Base-by-base conservation (phyloP, 352 stramenopile species). In the Globisporangium takayamanum region DNA sequence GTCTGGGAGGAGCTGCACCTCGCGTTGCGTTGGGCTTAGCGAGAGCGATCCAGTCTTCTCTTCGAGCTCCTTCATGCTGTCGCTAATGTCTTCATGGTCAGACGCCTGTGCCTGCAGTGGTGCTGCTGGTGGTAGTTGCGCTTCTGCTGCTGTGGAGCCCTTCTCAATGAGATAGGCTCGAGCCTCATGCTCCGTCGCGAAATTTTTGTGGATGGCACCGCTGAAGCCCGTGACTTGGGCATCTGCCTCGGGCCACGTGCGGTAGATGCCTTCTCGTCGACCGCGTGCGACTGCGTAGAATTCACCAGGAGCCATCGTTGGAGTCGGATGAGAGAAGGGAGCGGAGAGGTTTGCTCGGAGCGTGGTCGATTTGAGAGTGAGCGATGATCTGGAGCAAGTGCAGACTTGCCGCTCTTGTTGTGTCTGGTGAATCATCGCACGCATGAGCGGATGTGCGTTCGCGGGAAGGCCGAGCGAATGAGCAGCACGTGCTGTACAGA, bases 271-370 rank as follows among this genome's bases (percentile, higher is more conserved):
- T 0, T 59, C 69, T 0, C 39, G 63, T 12, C 77, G 73, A 0
- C 82, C 82, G 0, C 59, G 61, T 1, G 79, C 77, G 54, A 89
- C 82, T 0, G 78, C 82, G 67, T 89, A 92, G 54, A 69, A 88
- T 49, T 59, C 60, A 18, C 57, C 59, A 11, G 18, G 28, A 6
- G 8, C 18, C n/a, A 49, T 39, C 33, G 4, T 39, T 1, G 18
- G 20, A 16, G 4, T 49, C 3, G 44, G 4, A 26, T 18, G n/a
- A 12, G 44, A 49, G 44, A 8, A 8, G 22, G 10, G 44, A 26
- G 20, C 0, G 6, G 47, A 7, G 20, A 10, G 14, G 47, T 51
- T 1, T 51, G 47, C 25, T 36, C 20, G 22, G 12, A 16, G 16
- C 20, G 14, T n/a, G 47, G 47, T 26, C 20, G 8, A 36, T 51